Percentiles rank a stretch among this genome's conserved stretches.
Conservation (phyloP, 768 basidiomycete genomes). For the Kwoniella mangroviensis region DNA sequence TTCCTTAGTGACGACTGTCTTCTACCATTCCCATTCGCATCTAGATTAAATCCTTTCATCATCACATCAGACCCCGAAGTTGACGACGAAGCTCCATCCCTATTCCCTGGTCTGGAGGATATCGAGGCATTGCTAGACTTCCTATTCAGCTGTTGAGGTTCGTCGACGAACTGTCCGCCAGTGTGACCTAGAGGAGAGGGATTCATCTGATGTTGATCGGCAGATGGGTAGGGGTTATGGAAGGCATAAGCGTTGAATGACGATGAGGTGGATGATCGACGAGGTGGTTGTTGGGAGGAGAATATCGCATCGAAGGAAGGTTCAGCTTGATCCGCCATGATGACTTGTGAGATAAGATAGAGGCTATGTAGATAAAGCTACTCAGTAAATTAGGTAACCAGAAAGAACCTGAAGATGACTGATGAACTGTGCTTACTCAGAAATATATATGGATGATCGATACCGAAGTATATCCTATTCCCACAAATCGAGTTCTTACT, state of each 20-base stretch:
- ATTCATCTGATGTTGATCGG: slow-evolving; percentile 4
- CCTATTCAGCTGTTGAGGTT: slow-evolving; percentile 32
- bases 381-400: background rate
- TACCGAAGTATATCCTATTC: background rate
- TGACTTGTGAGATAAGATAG: background rate
- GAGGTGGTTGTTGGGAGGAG: slow-evolving; percentile 31
- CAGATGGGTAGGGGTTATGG: slow-evolving; percentile 6
- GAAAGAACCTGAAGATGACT: background rate
- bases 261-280: slow-evolving; percentile 25
- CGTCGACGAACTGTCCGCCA: slow-evolving; percentile 25
- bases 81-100: slow-evolving; percentile 2
- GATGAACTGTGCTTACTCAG: slow-evolving; percentile 6
- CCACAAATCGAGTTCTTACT: no score
- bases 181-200: slow-evolving; percentile 4
- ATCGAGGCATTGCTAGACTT: slow-evolving; percentile 30
- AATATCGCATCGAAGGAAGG: slow-evolving; percentile 43
- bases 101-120: background rate
- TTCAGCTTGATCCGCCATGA: slow-evolving; percentile 21
- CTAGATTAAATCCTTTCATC: slow-evolving; percentile 23
- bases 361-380: slow-evolving; percentile 4
- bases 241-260: slow-evolving; percentile 26
- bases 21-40: slow-evolving; percentile 1
- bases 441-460: background rate
- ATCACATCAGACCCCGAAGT: slow-evolving; percentile 1
- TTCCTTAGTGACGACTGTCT: slow-evolving; percentile 26